phyloP scores from a whole-genome alignment of 257 asterid genomes.

The Salvia miltiorrhiza region DNA sequence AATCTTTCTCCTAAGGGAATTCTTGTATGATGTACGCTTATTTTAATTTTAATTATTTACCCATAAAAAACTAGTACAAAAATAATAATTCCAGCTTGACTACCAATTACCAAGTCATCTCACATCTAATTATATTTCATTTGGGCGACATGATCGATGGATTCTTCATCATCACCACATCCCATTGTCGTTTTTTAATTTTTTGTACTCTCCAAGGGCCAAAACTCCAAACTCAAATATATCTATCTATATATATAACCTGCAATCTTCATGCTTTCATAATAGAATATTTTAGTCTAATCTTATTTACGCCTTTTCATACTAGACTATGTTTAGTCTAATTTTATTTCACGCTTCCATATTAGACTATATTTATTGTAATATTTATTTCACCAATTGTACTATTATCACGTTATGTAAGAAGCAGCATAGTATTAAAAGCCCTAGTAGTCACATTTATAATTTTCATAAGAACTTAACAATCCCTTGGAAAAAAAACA shows the following conservation, averaged over 20 bases:
- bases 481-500: no score
- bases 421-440: neutral
- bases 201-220: neutral
- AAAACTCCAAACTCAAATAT: neutral
- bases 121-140: neutral
- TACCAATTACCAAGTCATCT: slow-evolving; percentile 5
- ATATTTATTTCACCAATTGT: no score
- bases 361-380: no score
- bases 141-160: slow-evolving; percentile 24
- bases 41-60: no score
- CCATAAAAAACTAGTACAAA: no score
- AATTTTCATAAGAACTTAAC: no score
- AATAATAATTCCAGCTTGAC: slow-evolving; percentile 20
- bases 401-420: neutral
- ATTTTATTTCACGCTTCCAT: no score
- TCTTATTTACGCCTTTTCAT: no score
- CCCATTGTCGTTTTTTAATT: neutral
- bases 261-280: neutral
- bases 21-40: no score
- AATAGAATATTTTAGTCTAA: neutral
- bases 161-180: slow-evolving; percentile 15
- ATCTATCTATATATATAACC: slow-evolving; percentile 1
- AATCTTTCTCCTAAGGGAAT: no score
- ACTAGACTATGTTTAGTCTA: no score
- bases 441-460: no score